Evolutionary conservation across 2,329 filamentous ascomycete genomes (phyloP), one percentile per base, ranked within the genome.

Genomic region (Pestalotiopsis fici): DNA sequence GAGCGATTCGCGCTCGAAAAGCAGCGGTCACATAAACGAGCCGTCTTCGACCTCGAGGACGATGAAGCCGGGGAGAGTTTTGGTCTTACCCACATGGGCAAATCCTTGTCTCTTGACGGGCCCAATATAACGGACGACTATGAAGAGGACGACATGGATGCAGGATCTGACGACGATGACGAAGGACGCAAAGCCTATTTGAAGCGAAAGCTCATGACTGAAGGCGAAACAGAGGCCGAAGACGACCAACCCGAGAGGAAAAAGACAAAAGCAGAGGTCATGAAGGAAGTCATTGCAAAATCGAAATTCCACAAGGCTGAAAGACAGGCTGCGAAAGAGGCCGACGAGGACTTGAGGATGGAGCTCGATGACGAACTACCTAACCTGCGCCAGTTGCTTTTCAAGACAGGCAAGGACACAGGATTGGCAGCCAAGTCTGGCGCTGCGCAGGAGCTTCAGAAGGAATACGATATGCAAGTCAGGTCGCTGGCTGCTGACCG

Each of bases 231-330:
- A 3, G 83, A 83, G 5, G 84, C 83, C 0, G 82, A 82, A 4
- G 84, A 85, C 43, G 85, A 85, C 23, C 83, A 90, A 70, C 94
- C 94, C 0, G 92, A 95, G 74, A 88, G 91, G 68, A 98, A 97
- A 80, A 99, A 98, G 83, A 91, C 91, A 3, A 98, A 98, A 81
- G 93, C 96, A 65, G 96, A 99, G 79, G 93, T 99, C 62, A 98
- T 98, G 93, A 92, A 97, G 75, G 97, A 99, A 79, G 87, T 99
- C 69, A 98, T 99, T 72, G 93, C 95, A 69, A 99, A 99, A 81
- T 98, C 95, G 1, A 99, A 99, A 78, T 86, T 93, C 69, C 88
- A 98, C 86, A 98, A 97, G 81, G 95, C 95, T 76, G 95, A 98
- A 81, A 90, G 96, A 54, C 96, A 99, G 80, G 91, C 93, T 68